Base-by-base conservation (phyloP, 2,329 filamentous ascomycete genomes). In the Xylaria sp. region DNA sequence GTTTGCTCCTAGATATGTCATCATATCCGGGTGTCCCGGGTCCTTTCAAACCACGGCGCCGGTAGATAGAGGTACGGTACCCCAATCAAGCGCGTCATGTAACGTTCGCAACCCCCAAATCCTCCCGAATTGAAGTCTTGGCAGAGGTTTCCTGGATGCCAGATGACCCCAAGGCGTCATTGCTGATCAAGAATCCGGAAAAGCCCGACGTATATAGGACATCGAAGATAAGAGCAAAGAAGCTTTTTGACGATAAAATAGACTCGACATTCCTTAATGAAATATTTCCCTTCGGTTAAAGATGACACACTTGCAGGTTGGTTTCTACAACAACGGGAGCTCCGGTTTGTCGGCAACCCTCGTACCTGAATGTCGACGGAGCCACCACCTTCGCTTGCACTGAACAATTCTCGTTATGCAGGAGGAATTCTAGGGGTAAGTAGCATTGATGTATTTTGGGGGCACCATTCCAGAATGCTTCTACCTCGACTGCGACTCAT, bases 1-100 rank as follows among this genome's bases (percentile, higher is more conserved):
- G 53, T 39, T n/a, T 39, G 17, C 58, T 42, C 36, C 42, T 50
- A 25, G 56, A 25, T 49, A 54, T 60, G n/a, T n/a, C 11, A 44
- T 44, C 11, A 20, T 44, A 44, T 44, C 42, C 42, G 42, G 38
- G 55, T 42, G 36, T 33, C 53, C 60, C 57, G 38, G 58, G 59
- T 50, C 29, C 38, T 53, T 27, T 49, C 27, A 58, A 62, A 54
- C 63, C 63, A 58, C 45, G 58, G 58, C 61, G 53, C 58, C 33
- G 59, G 63, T 58, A 62, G 57, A 49, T 7, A n/a, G 39, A 20
- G 31, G 20, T 33, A 27, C 44, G 45, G 44, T n/a, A 57, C 36
- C 4, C 33, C 25, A 57, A 57, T 38, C 29, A 22, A 54, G 36
- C n/a, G 38, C 33, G 22, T 49, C 51, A 42, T 11, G 42, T 44